phyloP scores from a whole-genome alignment of 805 yeast species.

The Kodamaea restingae region DNA sequence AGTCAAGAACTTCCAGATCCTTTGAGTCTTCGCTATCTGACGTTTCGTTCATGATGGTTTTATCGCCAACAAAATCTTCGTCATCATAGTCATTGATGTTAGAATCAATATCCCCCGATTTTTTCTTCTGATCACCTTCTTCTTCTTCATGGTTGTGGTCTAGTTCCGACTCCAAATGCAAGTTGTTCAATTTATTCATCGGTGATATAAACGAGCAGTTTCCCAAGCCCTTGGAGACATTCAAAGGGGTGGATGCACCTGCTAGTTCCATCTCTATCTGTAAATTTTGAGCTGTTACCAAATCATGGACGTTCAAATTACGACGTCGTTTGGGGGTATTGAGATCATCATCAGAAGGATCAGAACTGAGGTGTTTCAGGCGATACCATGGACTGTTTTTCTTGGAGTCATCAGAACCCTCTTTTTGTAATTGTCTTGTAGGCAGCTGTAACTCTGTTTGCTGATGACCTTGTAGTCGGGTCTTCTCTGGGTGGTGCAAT shows the following conservation, averaged over 20 bases:
- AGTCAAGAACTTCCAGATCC: conserved; percentile 6
- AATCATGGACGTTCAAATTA: not conserved
- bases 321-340: conserved; percentile 3
- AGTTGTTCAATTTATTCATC: conserved; percentile 29
- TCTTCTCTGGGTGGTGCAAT: conserved; percentile 11
- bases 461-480: conserved; percentile 1
- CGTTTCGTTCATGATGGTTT: conserved; percentile 22
- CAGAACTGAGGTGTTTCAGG: conserved; percentile 8
- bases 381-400: conserved; percentile 11
- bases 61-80: conserved; percentile 21
- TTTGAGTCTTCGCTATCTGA: conserved; percentile 16
- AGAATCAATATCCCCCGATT: not conserved
- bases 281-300: not conserved
- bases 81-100: conserved; percentile 12
- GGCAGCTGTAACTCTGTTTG: too few relatives aligned
- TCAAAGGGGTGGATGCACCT: conserved; percentile 24
- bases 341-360: conserved; percentile 10
- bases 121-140: not conserved
- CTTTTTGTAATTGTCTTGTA: too few relatives aligned
- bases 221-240: conserved; percentile 7
- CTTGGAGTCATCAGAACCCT: not conserved
- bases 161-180: conserved; percentile 25
- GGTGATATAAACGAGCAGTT: conserved; percentile 29
- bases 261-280: conserved; percentile 12
- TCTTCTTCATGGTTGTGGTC: conserved; percentile 1